Conservation (phyloP, 768 basidiomycete species). For the Hygrocybe punicea region DNA sequence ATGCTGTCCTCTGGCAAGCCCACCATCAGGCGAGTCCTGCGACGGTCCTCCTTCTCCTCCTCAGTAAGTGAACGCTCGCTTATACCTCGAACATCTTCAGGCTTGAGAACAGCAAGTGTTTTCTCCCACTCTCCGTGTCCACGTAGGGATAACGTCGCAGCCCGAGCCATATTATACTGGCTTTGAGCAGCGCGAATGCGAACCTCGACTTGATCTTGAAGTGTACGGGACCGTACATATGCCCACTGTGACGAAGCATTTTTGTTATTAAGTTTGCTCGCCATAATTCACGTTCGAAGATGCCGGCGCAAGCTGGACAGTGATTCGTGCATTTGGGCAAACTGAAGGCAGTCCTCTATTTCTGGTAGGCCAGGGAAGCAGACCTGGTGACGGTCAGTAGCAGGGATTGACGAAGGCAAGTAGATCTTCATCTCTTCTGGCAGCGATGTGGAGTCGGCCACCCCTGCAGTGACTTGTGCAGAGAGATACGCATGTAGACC, state of each 20-base stretch:
- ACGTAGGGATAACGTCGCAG: neutral
- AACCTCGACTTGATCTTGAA: slow-evolving; percentile 15
- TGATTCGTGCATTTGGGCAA: slow-evolving; percentile 16
- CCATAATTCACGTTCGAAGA: slow-evolving; percentile 16
- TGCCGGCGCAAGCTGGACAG: too few relatives aligned
- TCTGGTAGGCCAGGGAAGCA: slow-evolving; percentile 13
- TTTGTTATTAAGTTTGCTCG: slow-evolving; percentile 16
- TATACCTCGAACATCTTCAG: slow-evolving; percentile 8
- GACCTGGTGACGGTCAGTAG: neutral
- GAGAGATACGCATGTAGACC: slow-evolving; percentile 1
- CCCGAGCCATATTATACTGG: neutral
- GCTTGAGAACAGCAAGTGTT: slow-evolving; percentile 3
- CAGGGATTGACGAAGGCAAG: slow-evolving; percentile 19
- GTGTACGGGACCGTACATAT: slow-evolving; percentile 12
- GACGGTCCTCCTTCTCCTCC: slow-evolving; percentile 18
- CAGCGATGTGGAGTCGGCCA: neutral
- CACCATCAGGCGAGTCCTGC: slow-evolving; percentile 4
- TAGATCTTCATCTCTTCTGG: slow-evolving; percentile 16
- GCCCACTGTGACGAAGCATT: slow-evolving; percentile 13
- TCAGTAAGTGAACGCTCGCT: slow-evolving; percentile 8
- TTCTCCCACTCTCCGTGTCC: slow-evolving; percentile 15
- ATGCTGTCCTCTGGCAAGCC: slow-evolving; percentile 2
- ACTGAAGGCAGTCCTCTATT: slow-evolving; percentile 19
- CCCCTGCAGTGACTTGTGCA: too few relatives aligned
- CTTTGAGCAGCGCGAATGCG: neutral